Evolutionary conservation across 2,329 filamentous ascomycete genomes (phyloP), one percentile per base, ranked within the genome.

Genomic region (Colletotrichum cereale): DNA sequence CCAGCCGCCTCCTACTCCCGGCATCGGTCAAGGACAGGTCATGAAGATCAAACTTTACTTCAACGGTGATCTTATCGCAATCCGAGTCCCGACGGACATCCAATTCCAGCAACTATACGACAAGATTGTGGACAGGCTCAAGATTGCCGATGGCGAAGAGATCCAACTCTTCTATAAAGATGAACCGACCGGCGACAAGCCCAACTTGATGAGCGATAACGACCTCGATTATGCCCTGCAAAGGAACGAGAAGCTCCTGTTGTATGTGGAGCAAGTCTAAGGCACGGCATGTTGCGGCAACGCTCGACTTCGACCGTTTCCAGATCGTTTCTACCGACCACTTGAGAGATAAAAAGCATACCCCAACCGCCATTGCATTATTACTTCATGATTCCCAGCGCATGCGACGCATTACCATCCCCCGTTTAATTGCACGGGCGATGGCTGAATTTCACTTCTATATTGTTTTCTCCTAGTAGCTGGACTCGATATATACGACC

Each of bases 21-120:
- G 82, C 24, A 79, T 86, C 62, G 83, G 82, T 72, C 82, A 85
- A 66, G 78, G 83, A 8, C 83, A 87, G 10, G 88, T 90, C 4
- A 92, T 98, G 85, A 98, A 98, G 82, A 93, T 98, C 80, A 98
- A 98, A 84, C 92, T 98, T 65, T 96, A 93, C 84, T 98, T 94
- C 84, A 93, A 96, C 75, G 92, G 95, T 72, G 96, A 98, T 75
- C 90, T 97, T 67, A 96, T 98, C 75, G 93, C 96, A 55, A 95
- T 99, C 77, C 91, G 95, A 42, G 94, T 98, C 66, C 92, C 96
- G 0, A 88, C 88, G 1, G 93, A 97, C 66, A 94, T 97, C 76
- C 88, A 88, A 65, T 96, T 92, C 80, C 86, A 89, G 64, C 92
- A 94, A 73, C 87, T 99, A 11, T 92, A 92, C 76, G 92, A 95